phyloP scores from a whole-genome alignment of 306 rosid species.

The Trichosanthes cucumerina region DNA sequence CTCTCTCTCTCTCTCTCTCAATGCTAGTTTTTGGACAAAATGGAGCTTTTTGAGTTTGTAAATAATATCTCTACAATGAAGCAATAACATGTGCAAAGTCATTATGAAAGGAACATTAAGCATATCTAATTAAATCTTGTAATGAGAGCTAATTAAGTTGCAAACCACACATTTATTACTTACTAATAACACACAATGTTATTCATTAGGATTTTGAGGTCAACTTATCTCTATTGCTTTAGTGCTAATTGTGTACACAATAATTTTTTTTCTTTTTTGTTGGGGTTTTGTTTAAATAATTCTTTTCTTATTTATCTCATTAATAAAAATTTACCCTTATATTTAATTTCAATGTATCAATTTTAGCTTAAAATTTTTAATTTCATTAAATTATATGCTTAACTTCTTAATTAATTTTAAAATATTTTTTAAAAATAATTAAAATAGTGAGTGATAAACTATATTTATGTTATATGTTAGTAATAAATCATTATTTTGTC shows the following conservation, averaged over 20 bases:
- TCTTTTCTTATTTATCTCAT: background rate
- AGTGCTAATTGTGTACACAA: background rate
- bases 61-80: background rate
- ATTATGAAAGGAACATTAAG: constrained; percentile 5
- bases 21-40: background rate
- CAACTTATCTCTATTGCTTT: background rate
- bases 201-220: background rate
- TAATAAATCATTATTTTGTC: too few species aligned
- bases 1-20: background rate
- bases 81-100: constrained; percentile 3
- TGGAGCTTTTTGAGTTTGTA: background rate
- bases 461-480: too few species aligned
- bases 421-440: background rate
- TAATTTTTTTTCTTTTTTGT: background rate
- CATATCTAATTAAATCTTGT: constrained; percentile 9
- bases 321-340: background rate
- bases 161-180: background rate
- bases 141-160: constrained; percentile 9
- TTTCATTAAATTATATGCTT: too few species aligned
- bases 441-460: too few species aligned
- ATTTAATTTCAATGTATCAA: background rate
- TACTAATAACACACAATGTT: background rate
- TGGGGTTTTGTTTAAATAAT: background rate
- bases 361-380: too few species aligned
- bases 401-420: background rate